These are phyloP conservation scores for Nakazawaea sp. DNA, from an alignment of 805 yeast species.

Conservation along the genomic window DNA sequence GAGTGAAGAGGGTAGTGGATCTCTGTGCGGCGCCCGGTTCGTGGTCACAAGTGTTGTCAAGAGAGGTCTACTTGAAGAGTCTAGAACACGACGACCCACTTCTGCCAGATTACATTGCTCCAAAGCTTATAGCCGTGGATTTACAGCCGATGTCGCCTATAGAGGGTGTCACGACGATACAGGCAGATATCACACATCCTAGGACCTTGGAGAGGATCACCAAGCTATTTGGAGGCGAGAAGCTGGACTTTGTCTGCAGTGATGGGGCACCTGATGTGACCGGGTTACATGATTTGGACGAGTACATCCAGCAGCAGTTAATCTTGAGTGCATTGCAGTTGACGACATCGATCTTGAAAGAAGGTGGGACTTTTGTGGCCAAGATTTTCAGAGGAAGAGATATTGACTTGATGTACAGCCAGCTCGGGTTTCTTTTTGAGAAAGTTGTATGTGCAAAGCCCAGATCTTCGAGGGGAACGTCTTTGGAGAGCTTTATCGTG, in stretches of 20 bases:
- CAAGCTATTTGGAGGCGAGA: slow-evolving; percentile 81
- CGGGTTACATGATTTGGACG: slow-evolving; percentile 93
- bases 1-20: slow-evolving; percentile 82
- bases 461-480: slow-evolving; percentile 89
- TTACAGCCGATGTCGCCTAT: slow-evolving; percentile 97
- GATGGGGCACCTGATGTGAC: slow-evolving; percentile 99
- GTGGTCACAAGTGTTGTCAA: slow-evolving; percentile 92
- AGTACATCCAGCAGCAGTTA: slow-evolving; percentile 92
- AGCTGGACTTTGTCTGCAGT: slow-evolving; percentile 92
- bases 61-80: slow-evolving; percentile 46
- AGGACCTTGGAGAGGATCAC: slow-evolving; percentile 71
- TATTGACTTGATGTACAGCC: slow-evolving; percentile 90
- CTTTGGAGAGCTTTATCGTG: slow-evolving; percentile 89
- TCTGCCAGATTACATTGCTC: slow-evolving; percentile 28
- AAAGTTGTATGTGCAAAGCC: slow-evolving; percentile 94
- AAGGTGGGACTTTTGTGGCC: slow-evolving; percentile 93
- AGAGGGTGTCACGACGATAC: slow-evolving; percentile 82
- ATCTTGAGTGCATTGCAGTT: slow-evolving; percentile 86
- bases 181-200: slow-evolving; percentile 97
- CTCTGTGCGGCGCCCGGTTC: slow-evolving; percentile 98
- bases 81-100: slow-evolving; percentile 21
- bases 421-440: slow-evolving; percentile 78
- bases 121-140: slow-evolving; percentile 90
- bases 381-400: slow-evolving; percentile 96
- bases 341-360: slow-evolving; percentile 81